phyloP scores from a whole-genome alignment of 2,329 filamentous ascomycete species.

The Cladosporium sp. region DNA sequence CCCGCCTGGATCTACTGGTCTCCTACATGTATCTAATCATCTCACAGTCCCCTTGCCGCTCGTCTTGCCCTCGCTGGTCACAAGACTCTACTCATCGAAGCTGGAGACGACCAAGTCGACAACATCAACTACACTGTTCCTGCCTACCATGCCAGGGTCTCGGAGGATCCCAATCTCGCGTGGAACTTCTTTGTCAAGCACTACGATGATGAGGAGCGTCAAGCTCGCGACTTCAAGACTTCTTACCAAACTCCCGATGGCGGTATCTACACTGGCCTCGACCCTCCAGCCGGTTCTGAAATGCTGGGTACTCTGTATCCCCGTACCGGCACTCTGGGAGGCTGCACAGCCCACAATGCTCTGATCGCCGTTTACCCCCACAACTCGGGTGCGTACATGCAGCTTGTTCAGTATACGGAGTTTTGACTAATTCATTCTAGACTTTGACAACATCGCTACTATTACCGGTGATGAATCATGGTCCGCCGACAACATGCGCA shows the following conservation, averaged over 20 bases:
- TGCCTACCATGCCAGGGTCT: constrained; percentile 49
- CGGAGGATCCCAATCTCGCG: constrained; percentile 52
- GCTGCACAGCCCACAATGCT: constrained; percentile 59
- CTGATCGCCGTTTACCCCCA: constrained; percentile 57
- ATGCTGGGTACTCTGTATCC: constrained; percentile 56
- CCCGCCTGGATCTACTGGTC: not conserved
- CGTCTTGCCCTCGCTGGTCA: constrained; percentile 57
- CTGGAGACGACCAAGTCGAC: constrained; percentile 54
- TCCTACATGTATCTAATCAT: constrained; percentile 3
- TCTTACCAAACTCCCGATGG: constrained; percentile 52
- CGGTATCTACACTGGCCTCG: constrained; percentile 49
- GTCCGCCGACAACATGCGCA: constrained; percentile 54
- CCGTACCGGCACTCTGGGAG: constrained; percentile 53
- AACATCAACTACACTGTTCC: constrained; percentile 52
- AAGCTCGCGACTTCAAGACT: constrained; percentile 56
- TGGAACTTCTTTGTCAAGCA: constrained; percentile 65
- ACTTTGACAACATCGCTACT: constrained; percentile 55
- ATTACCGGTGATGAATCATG: constrained; percentile 60
- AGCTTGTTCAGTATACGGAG: not conserved
- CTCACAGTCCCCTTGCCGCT: constrained; percentile 46
- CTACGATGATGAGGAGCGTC: constrained; percentile 51
- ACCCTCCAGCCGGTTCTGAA: constrained; percentile 50
- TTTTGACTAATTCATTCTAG: constrained; percentile 26
- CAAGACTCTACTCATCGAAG: constrained; percentile 58
- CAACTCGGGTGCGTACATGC: constrained; percentile 36